Evolutionary conservation across 345 rosid genomes (phyloP), one percentile per base, ranked within the genome.

Genomic region (Aurinia saxatilis): DNA sequence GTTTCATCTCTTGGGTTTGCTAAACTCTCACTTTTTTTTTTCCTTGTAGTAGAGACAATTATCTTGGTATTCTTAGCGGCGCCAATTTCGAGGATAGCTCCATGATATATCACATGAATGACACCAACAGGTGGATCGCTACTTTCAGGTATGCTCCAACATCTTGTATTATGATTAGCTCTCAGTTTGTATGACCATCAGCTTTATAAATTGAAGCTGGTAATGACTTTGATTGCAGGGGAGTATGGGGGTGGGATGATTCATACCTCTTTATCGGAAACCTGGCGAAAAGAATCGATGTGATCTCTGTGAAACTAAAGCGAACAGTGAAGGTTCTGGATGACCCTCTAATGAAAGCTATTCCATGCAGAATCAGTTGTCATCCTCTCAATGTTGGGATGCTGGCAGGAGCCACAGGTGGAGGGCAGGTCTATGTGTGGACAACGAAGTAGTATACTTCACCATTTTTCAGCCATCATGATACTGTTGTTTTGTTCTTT

Each of bases 221-320:
- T 42, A 33, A 15, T 50, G 39, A 4, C 15, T 33, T 8, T 25
- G 27, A 10, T 61, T 69, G 54, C 83, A 88, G 92, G 74, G 90
- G 81, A 25, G 77, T 77, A 27, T 89, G 96, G 96, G 98, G 96
- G 5, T 92, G 98, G 98, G 93, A 86, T 68, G 98, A 89, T 73
- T 78, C 89, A 13, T 63, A 56, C 54, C 17, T 92, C 57, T 89
- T 75, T 79, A 68, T 82, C 0, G 98, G 88, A 53, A 86, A 81
- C 44, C 58, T 75, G 78, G 72, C 67, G 40, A 78, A 77, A 70
- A 81, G 75, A 57, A 82, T 92, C 6, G 93, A 88, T 77, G 82
- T 86, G 42, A 80, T 89, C 63, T 84, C 85, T 55, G 50, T 69
- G 1, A 35, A 57, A 10, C 59, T 40, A 61, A 59, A 62, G 39